Percentiles rank a stretch among this genome's conserved stretches.
These are phyloP conservation scores for Oropetium thomaeum DNA, from an alignment of 176 grass and related monocot genomes.

Conservation along the genomic window DNA sequence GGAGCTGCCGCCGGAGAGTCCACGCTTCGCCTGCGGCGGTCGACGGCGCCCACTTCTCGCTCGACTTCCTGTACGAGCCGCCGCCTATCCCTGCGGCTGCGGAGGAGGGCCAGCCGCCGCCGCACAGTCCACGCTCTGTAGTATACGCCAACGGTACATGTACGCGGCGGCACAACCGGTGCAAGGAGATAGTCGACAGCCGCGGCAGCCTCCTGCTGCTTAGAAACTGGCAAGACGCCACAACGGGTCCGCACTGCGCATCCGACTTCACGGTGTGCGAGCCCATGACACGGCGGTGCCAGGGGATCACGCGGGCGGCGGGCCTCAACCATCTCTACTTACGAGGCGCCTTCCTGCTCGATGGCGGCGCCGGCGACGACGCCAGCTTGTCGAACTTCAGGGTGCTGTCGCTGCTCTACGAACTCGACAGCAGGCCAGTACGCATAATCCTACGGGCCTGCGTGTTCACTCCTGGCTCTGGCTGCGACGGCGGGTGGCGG, in stretches of 20 bases:
- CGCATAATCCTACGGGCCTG: not conserved
- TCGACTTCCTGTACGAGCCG: not conserved
- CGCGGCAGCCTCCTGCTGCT: not conserved
- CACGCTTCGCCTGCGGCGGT: not conserved
- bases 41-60: not conserved
- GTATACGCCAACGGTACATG: not conserved
- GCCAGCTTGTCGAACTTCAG: conserved; percentile 11
- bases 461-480: not conserved
- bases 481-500: not conserved
- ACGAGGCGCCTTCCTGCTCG: not conserved
- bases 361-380: not conserved
- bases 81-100: too few species aligned
- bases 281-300: not conserved
- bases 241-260: not conserved
- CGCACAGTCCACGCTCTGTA: not conserved
- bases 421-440: not conserved
- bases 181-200: not conserved
- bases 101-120: not conserved
- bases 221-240: not conserved
- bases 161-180: not conserved
- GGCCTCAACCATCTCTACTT: not conserved
- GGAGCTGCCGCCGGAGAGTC: not conserved
- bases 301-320: not conserved
- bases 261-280: conserved; percentile 2
- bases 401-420: not conserved